Evolutionary conservation across 1,284 basidiomycete species (phyloP).

Genomic region (Cryptococcus wingfieldii): DNA sequence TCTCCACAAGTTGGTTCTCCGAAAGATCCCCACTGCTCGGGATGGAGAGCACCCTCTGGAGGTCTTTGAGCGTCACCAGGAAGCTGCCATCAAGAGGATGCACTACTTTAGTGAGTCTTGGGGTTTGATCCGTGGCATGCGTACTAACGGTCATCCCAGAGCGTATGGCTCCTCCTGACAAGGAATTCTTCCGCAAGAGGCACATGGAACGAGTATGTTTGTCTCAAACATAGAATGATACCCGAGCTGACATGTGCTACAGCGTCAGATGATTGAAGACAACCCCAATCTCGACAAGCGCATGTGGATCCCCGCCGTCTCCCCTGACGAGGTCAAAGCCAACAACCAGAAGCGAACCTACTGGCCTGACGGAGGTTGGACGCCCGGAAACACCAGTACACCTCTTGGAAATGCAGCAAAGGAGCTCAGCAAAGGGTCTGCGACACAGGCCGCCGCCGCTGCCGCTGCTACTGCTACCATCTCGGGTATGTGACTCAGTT

Average conservation of each 20-base stretch:
- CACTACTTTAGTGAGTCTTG: conserved; percentile 3
- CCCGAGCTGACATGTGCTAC: not conserved
- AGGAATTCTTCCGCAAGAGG: conserved; percentile 1
- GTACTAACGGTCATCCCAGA: not conserved
- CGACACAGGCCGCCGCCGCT: not conserved
- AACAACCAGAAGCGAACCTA: conserved; percentile 4
- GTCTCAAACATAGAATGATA: not conserved
- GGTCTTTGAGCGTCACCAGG: conserved; percentile 9
- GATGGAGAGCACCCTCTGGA: conserved; percentile 6
- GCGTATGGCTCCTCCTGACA: conserved; percentile 2
- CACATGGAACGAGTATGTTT: not conserved
- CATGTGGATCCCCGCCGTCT: conserved; percentile 2
- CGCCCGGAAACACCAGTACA: not conserved
- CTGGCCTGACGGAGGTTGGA: conserved; percentile 1
- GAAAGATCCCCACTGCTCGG: conserved; percentile 5
- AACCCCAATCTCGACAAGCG: conserved; percentile 6
- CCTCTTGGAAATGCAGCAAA: not conserved
- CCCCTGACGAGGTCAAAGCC: not conserved
- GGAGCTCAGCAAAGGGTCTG: not conserved
- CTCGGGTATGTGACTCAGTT: not conserved
- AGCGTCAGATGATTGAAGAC: conserved; percentile 3
- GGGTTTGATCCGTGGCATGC: not conserved
- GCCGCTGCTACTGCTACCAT: conserved; percentile 5
- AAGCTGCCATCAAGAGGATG: conserved; percentile 8
- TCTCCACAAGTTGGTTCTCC: not conserved